Conservation (phyloP, 305 asterid species). For the Rubia tinctorum region DNA sequence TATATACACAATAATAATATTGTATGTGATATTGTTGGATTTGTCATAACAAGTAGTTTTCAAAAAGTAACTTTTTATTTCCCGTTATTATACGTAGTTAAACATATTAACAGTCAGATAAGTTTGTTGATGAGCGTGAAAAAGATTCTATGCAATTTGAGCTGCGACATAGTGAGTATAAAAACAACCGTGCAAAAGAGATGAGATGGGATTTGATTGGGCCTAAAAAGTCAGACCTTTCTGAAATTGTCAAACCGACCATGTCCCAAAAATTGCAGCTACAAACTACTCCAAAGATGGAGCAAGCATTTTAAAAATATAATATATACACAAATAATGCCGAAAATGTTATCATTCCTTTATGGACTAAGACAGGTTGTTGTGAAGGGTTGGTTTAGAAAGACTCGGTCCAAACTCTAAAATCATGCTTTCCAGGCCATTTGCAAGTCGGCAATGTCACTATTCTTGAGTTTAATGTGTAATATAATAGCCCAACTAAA, state of each 20-base stretch:
- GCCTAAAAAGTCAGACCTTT: neutral
- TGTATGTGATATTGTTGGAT: no score
- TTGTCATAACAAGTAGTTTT: no score
- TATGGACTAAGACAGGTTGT: neutral
- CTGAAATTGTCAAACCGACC: conserved; percentile 58
- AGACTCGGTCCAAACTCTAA: neutral
- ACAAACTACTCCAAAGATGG: no score
- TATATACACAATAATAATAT: no score
- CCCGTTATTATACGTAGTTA: no score
- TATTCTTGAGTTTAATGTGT: neutral
- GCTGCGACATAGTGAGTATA: no score
- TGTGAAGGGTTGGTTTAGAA: neutral
- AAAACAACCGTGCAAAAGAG: neutral
- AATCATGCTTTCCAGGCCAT: neutral
- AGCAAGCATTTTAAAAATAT: no score
- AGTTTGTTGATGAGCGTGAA: no score
- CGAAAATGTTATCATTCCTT: neutral
- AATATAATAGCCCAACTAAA: neutral
- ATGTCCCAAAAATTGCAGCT: conserved; percentile 21
- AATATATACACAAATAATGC: no score
- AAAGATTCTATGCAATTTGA: no score
- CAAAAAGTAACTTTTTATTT: no score
- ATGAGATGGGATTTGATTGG: neutral
- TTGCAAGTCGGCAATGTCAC: neutral
- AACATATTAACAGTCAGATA: no score